A percentile compares a stretch with the other conserved stretches of the same genome.
Evolutionary conservation across 1,284 basidiomycete genomes (phyloP).

Genomic region (Fistulina hepatica): DNA sequence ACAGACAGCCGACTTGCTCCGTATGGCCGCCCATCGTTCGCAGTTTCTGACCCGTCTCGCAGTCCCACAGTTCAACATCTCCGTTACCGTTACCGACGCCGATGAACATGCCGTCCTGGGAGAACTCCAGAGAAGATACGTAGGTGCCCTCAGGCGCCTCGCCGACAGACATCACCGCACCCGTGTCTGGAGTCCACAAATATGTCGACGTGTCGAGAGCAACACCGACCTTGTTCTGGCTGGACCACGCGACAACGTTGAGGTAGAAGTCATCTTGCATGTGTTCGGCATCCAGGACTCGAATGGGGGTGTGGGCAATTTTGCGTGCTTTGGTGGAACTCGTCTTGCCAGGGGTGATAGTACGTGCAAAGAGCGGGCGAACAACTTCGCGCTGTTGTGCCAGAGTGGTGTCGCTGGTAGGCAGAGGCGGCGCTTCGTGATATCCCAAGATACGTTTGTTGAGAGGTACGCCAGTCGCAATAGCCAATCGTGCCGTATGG

Average conservation of each 20-base stretch:
- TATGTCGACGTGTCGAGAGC: constrained; percentile 78
- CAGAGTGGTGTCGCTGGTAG: constrained; percentile 57
- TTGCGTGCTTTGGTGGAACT: constrained; percentile 61
- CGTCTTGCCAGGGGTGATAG: constrained; percentile 50
- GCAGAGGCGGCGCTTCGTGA: constrained; percentile 62
- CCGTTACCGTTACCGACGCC: constrained; percentile 82
- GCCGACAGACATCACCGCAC: constrained; percentile 68
- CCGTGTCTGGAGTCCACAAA: constrained; percentile 90
- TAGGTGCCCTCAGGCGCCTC: constrained; percentile 66
- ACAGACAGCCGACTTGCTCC: constrained; percentile 70
- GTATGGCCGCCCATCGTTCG: constrained; percentile 83
- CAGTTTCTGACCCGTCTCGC: constrained; percentile 69
- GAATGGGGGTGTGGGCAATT: constrained; percentile 76
- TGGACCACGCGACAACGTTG: constrained; percentile 87
- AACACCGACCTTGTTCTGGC: constrained; percentile 79
- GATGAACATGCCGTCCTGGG: constrained; percentile 79
- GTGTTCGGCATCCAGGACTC: constrained; percentile 91
- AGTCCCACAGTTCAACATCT: constrained; percentile 94
- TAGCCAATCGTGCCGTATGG: constrained; percentile 65
- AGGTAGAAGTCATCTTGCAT: constrained; percentile 97
- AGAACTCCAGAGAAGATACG: constrained; percentile 77
- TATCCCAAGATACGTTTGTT: constrained; percentile 70
- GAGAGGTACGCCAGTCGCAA: constrained; percentile 60
- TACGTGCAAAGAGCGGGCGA: constrained; percentile 57
- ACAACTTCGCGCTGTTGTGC: constrained; percentile 64